Evolutionary conservation across 2,329 filamentous ascomycete species (phyloP).

Genomic region (Aspergillus bombycis): DNA sequence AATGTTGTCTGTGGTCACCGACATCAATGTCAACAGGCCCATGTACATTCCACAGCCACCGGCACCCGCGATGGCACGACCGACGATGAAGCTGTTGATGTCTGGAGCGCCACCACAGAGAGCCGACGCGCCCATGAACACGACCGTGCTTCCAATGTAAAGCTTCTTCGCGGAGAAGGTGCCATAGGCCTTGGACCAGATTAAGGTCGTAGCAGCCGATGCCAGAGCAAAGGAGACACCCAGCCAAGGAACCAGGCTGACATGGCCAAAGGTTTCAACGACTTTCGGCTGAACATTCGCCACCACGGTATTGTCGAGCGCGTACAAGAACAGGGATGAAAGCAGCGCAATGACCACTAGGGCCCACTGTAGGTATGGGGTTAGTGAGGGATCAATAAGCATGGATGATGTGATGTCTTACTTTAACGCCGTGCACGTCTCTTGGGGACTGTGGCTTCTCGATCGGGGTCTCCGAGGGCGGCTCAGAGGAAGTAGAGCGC

Average conservation of each 20-base stretch:
- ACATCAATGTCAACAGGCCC: slow-evolving; percentile 29
- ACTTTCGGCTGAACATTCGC: slow-evolving; percentile 53
- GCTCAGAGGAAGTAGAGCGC: slow-evolving; percentile 3
- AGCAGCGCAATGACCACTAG: slow-evolving; percentile 2
- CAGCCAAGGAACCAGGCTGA: slow-evolving; percentile 50
- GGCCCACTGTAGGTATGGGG: not conserved
- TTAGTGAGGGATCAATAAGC: not conserved
- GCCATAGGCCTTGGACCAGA: slow-evolving; percentile 40
- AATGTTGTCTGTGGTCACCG: too few relatives aligned
- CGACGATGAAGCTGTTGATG: slow-evolving; percentile 6
- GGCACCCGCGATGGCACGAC: slow-evolving; percentile 9
- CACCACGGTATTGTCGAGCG: slow-evolving; percentile 53
- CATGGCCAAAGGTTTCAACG: slow-evolving; percentile 40
- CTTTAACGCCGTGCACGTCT: slow-evolving; percentile 4
- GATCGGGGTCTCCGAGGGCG: not conserved
- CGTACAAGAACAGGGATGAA: slow-evolving; percentile 29
- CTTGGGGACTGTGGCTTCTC: not conserved
- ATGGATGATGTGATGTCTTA: not conserved
- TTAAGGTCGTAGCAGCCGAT: slow-evolving; percentile 43
- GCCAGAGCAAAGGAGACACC: slow-evolving; percentile 48
- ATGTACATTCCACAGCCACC: slow-evolving; percentile 30
- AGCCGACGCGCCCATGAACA: too few relatives aligned
- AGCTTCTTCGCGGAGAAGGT: slow-evolving; percentile 50
- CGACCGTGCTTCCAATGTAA: slow-evolving; percentile 22
- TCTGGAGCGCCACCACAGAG: too few relatives aligned